A percentile compares a stretch with the other conserved stretches of the same genome.
phyloP scores from a whole-genome alignment of 305 asterid genomes.

The Fraxinus latifolia region DNA sequence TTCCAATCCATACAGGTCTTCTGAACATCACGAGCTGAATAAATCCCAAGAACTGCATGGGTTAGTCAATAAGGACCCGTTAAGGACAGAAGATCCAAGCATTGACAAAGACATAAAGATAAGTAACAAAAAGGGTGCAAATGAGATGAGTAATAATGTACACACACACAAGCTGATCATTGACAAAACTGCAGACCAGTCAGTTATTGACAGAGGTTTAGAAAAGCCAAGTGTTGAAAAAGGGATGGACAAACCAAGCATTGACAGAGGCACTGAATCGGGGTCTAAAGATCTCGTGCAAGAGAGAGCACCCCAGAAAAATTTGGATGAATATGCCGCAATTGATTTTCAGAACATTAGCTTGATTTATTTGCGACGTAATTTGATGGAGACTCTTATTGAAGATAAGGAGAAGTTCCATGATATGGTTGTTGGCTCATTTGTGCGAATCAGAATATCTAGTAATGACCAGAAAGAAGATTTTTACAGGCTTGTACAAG shows the following conservation, averaged over 20 bases:
- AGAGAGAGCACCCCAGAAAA: conserved; percentile 45
- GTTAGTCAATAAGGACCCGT: conserved; percentile 30
- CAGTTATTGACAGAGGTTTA: not conserved
- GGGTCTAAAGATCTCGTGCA: conserved; percentile 48
- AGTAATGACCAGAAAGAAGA: conserved; percentile 73
- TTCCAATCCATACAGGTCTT: conserved; percentile 27
- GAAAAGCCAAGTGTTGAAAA: conserved; percentile 8
- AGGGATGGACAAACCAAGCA: conserved; percentile 26
- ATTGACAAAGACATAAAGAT: conserved; percentile 21
- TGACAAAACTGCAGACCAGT: conserved; percentile 1
- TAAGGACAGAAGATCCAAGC: conserved; percentile 28
- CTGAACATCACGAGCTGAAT: conserved; percentile 42
- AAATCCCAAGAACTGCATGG: conserved; percentile 34
- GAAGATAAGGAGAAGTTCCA: conserved; percentile 59
- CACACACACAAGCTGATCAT: conserved; percentile 14
- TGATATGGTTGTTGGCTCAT: conserved; percentile 64
- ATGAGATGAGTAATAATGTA: conserved; percentile 3
- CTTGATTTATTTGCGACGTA: conserved; percentile 73
- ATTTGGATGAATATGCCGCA: conserved; percentile 76
- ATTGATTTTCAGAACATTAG: conserved; percentile 80
- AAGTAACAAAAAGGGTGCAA: conserved; percentile 13
- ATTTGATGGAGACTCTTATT: conserved; percentile 68
- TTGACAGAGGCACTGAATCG: conserved; percentile 36
- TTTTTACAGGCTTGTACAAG: conserved; percentile 89
- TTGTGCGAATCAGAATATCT: conserved; percentile 78